These are phyloP conservation scores for Stygiomarasmius scandens DNA, from an alignment of 1,284 basidiomycete genomes.

Conservation along the genomic window DNA sequence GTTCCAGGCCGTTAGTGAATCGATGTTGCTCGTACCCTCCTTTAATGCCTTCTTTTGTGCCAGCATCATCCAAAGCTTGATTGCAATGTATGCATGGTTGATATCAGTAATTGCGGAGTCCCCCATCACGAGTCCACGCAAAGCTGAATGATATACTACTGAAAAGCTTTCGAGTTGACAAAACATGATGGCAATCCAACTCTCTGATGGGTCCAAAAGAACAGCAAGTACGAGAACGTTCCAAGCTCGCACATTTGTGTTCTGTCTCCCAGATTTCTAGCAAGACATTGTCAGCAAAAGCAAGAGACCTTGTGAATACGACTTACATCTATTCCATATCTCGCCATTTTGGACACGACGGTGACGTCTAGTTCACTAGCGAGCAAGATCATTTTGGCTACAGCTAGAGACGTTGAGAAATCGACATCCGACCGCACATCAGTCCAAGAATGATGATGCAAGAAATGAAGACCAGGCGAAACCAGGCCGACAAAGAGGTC, in stretches of 20 bases:
- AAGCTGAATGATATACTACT: conserved; percentile 44
- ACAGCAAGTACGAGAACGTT: conserved; percentile 60
- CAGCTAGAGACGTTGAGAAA: conserved; percentile 51
- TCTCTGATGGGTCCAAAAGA: conserved; percentile 42
- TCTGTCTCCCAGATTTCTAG: conserved; percentile 41
- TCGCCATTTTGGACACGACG: conserved; percentile 35
- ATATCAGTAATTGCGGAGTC: conserved; percentile 56
- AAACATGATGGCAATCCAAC: conserved; percentile 47
- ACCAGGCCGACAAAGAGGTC: conserved; percentile 42
- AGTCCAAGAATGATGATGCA: conserved; percentile 49
- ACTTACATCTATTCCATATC: conserved; percentile 36
- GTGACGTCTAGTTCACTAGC: conserved; percentile 41
- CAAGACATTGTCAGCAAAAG: conserved; percentile 12
- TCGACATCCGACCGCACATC: conserved; percentile 52
- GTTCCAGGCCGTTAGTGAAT: conserved; percentile 61
- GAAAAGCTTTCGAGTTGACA: conserved; percentile 53
- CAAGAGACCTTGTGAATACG: background rate
- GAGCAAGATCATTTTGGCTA: conserved; percentile 55
- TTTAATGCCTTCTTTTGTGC: conserved; percentile 41
- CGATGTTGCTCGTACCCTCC: conserved; percentile 34
- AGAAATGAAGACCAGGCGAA: conserved; percentile 52
- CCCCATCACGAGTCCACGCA: conserved; percentile 39
- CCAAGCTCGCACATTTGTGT: conserved; percentile 58
- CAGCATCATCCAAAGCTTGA: conserved; percentile 71
- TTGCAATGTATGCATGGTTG: conserved; percentile 65